Evolutionary conservation across 2,329 filamentous ascomycete species (phyloP).

Genomic region (Paraconiothyrium sp.): DNA sequence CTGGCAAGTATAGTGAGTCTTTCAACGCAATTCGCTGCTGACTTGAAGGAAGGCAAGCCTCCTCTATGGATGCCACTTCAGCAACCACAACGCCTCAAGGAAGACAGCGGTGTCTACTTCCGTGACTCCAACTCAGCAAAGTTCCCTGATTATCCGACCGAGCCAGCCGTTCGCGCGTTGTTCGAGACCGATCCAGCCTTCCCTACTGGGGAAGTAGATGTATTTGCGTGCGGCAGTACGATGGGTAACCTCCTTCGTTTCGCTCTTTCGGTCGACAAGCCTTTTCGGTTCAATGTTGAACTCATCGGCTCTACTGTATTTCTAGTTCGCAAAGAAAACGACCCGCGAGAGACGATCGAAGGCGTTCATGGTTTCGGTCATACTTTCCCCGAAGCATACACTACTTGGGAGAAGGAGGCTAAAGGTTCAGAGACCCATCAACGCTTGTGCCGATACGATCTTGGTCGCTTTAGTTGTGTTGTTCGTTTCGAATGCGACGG

Average conservation of each 20-base stretch:
- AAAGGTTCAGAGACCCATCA: constrained; percentile 69
- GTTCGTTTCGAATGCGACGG: constrained; percentile 69
- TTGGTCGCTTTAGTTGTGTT: constrained; percentile 63
- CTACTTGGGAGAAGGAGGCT: constrained; percentile 67
- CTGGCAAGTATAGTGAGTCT: constrained; percentile 29
- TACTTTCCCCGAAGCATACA: constrained; percentile 72
- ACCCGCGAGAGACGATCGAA: constrained; percentile 65
- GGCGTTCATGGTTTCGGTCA: constrained; percentile 71
- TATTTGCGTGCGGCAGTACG: constrained; percentile 70
- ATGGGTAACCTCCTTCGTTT: constrained; percentile 70
- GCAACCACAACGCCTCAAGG: constrained; percentile 44
- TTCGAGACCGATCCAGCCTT: constrained; percentile 52
- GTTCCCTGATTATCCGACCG: constrained; percentile 60
- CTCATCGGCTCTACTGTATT: constrained; percentile 67
- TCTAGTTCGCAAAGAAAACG: constrained; percentile 69
- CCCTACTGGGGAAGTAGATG: constrained; percentile 54
- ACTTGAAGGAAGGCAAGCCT: constrained; percentile 55
- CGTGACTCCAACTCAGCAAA: constrained; percentile 65
- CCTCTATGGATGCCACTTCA: constrained; percentile 60
- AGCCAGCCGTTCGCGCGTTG: constrained; percentile 59
- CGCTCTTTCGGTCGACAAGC: constrained; percentile 53
- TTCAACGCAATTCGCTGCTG: neutral
- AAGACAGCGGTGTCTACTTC: constrained; percentile 62
- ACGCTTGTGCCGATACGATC: constrained; percentile 66
- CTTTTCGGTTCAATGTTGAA: constrained; percentile 69